phyloP scores from a whole-genome alignment of 2,329 filamentous ascomycete species.

The Alternaria metachromatica region DNA sequence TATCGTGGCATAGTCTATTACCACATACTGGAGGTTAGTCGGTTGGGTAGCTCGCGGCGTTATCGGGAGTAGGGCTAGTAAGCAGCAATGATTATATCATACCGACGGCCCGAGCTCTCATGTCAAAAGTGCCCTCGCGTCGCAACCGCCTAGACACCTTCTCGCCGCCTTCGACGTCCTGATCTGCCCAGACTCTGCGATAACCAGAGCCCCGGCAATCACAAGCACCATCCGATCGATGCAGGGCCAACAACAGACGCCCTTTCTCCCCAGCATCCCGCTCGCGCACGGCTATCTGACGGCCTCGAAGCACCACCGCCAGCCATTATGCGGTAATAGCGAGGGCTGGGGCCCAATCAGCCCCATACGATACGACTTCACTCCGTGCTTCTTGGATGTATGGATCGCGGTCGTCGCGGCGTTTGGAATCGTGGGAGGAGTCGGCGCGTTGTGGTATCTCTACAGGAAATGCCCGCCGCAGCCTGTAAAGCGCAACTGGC shows the following conservation, averaged over 20 bases:
- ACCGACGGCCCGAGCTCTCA: slow-evolving; percentile 13
- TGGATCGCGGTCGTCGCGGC: slow-evolving; percentile 80
- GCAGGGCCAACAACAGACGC: slow-evolving; percentile 47
- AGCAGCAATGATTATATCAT: slow-evolving; percentile 18
- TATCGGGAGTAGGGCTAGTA: slow-evolving; percentile 14
- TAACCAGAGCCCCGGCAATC: slow-evolving; percentile 31
- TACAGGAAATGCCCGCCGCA: slow-evolving; percentile 71
- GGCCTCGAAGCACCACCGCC: slow-evolving; percentile 53
- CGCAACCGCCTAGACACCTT: background rate
- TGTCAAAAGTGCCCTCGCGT: slow-evolving; percentile 16
- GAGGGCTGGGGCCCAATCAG: slow-evolving; percentile 98
- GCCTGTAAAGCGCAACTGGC: slow-evolving; percentile 80
- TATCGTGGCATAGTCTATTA: background rate
- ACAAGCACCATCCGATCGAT: slow-evolving; percentile 38
- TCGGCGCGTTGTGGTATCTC: slow-evolving; percentile 80
- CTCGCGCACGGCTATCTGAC: slow-evolving; percentile 61
- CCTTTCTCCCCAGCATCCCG: slow-evolving; percentile 38
- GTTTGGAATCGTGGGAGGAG: slow-evolving; percentile 80
- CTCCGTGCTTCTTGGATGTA: slow-evolving; percentile 94
- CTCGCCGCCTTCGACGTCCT: slow-evolving; percentile 19
- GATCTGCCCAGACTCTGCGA: slow-evolving; percentile 27
- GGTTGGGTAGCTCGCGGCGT: slow-evolving; percentile 1
- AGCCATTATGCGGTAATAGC: slow-evolving; percentile 83
- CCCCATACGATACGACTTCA: slow-evolving; percentile 87
- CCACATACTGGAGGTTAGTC: background rate